These are phyloP conservation scores for Paracoccidioides lutzii DNA, from an alignment of 2,329 filamentous ascomycete species.

Conservation along the genomic window DNA sequence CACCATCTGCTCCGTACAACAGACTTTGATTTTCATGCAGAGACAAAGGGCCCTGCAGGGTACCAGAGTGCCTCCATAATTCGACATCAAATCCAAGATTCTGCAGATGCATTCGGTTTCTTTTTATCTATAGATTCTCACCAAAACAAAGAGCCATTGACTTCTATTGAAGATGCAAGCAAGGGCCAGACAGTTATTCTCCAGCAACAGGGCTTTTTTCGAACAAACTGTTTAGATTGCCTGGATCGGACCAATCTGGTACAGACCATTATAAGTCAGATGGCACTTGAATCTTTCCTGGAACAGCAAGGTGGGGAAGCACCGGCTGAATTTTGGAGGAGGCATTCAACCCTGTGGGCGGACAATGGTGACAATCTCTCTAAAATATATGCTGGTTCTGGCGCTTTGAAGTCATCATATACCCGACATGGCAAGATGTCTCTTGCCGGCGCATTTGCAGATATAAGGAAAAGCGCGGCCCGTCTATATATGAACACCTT, in stretches of 20 bases:
- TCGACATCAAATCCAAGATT: slow-evolving; percentile 60
- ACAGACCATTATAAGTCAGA: slow-evolving; percentile 87
- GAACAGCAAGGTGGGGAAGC: slow-evolving; percentile 56
- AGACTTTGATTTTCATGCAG: slow-evolving; percentile 92
- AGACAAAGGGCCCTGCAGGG: slow-evolving; percentile 72
- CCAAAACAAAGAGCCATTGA: slow-evolving; percentile 26
- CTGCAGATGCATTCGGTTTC: slow-evolving; percentile 82
- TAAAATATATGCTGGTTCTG: slow-evolving; percentile 91
- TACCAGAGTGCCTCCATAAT: slow-evolving; percentile 89
- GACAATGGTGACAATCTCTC: slow-evolving; percentile 93
- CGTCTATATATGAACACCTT: slow-evolving; percentile 97
- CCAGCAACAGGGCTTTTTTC: slow-evolving; percentile 89
- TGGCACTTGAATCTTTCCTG: slow-evolving; percentile 80
- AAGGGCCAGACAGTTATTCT: slow-evolving; percentile 52
- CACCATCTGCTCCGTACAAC: slow-evolving; percentile 67
- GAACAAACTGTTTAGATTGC: slow-evolving; percentile 93
- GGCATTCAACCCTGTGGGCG: slow-evolving; percentile 88
- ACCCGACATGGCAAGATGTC: slow-evolving; percentile 94
- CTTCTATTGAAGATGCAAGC: slow-evolving; percentile 16
- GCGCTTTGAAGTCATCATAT: slow-evolving; percentile 88
- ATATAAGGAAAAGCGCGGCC: slow-evolving; percentile 86
- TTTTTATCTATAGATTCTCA: slow-evolving; percentile 65
- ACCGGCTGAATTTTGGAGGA: slow-evolving; percentile 73
- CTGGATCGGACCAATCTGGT: slow-evolving; percentile 91
- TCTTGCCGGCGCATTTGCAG: slow-evolving; percentile 80